Conservation (phyloP, 306 rosid genomes). For the Lupinus albus region DNA sequence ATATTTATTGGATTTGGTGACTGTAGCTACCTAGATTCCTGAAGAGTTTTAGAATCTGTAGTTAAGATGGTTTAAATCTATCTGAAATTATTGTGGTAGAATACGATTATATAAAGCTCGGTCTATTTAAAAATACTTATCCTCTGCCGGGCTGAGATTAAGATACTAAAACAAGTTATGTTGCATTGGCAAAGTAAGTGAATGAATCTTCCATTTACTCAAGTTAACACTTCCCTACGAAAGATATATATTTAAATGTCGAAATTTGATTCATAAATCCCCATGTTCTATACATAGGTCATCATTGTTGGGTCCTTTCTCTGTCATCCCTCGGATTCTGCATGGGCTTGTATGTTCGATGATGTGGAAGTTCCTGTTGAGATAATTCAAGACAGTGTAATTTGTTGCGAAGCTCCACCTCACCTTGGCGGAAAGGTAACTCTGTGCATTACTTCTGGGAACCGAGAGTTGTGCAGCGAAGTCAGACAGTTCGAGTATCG, state of each 20-base stretch:
- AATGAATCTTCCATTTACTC: too few species aligned
- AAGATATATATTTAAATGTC: too few species aligned
- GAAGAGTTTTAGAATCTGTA: constrained; percentile 27
- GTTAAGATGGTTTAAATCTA: constrained; percentile 11
- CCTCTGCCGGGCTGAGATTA: too few species aligned
- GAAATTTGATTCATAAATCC: constrained; percentile 38
- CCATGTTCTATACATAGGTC: constrained; percentile 55
- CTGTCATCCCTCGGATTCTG: constrained; percentile 68
- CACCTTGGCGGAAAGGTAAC: constrained; percentile 77
- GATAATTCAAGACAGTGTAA: constrained; percentile 80
- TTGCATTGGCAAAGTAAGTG: too few species aligned
- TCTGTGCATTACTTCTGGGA: constrained; percentile 80
- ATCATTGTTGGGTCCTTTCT: constrained; percentile 85
- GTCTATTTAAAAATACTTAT: constrained; percentile 22
- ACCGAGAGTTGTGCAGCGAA: constrained; percentile 90
- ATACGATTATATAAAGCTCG: constrained; percentile 16
- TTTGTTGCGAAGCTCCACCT: constrained; percentile 82
- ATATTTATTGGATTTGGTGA: constrained; percentile 18
- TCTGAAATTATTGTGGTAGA: constrained; percentile 15
- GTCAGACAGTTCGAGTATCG: constrained; percentile 82
- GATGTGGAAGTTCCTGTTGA: constrained; percentile 77
- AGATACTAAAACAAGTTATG: too few species aligned
- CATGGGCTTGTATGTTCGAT: constrained; percentile 93
- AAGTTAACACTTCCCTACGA: too few species aligned
- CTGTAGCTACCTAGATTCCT: constrained; percentile 30